Evolutionary conservation across 2,329 filamentous ascomycete species (phyloP), one percentile per base, ranked within the genome.

Genomic region (Lecanicillium sp.): DNA sequence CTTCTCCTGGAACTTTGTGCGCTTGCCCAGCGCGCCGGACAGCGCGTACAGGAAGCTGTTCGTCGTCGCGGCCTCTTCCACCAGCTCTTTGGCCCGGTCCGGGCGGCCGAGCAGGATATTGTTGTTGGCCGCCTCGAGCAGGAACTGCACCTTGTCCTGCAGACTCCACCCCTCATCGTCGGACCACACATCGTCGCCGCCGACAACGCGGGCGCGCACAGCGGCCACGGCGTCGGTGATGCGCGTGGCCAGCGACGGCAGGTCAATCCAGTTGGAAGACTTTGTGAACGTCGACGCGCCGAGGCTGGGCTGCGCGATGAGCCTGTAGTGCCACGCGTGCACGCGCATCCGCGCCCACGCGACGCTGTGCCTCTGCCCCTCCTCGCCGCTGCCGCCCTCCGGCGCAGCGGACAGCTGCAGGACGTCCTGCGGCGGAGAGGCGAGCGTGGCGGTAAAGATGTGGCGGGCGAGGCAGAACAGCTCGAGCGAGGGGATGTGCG

Each of bases 71-170:
- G 90, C 90, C 49, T 78, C 69, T 20, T 83, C 75, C 5, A 98
- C 68, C 52, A 87, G 83, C 40, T 81, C 74, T 52, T 78, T 77
- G 0, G 91, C 90, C 58, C 85, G 84, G 35, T 76, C 77, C 58
- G 95, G 88, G 35, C 87, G 77, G 1, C 90, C 89, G 55, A 96
- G 84, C 60, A 94, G 81, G 20, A 90, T 89, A 62, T 91, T 83
- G 40, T 93, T 81, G 27, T 88, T 85, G 2, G 90, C 85, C 55
- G 87, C 79, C 64, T 98, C 93, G 3, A 97, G 67, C 30, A 93
- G 64, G 55, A 90, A 93, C 52, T 83, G 77, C 3, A 84, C 79
- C 57, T 74, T 77, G n/a, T 78, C 73, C 27, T 78, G 66, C 2
- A 58, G 63, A 7, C 61, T 60, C 68, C 73, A 77, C 0, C 61